phyloP scores from a whole-genome alignment of 2,329 filamentous ascomycete species.

The Claviceps pusilla region DNA sequence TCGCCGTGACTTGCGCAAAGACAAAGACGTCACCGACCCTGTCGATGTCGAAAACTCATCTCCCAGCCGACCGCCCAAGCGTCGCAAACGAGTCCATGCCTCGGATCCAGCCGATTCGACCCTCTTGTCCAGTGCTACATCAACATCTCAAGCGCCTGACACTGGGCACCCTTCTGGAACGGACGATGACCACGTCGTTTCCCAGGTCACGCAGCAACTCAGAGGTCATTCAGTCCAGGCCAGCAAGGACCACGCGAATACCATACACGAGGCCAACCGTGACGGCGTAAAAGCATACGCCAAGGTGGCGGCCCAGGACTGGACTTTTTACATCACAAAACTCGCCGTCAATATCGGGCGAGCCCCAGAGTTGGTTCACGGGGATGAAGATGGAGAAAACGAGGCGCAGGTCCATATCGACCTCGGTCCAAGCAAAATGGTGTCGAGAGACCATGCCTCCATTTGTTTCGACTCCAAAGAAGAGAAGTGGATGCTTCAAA shows the following conservation, averaged over 20 bases:
- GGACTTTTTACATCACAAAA: slow-evolving; percentile 71
- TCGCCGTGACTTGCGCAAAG: slow-evolving; percentile 25
- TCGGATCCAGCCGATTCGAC: slow-evolving; percentile 6
- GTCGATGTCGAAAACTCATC: slow-evolving; percentile 37
- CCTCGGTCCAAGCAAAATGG: slow-evolving; percentile 67
- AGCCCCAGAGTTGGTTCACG: slow-evolving; percentile 35
- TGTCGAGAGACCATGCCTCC: slow-evolving; percentile 61
- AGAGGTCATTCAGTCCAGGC: slow-evolving; percentile 38
- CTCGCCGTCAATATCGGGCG: slow-evolving; percentile 65
- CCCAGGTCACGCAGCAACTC: slow-evolving; percentile 39
- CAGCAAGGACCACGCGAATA: slow-evolving; percentile 47
- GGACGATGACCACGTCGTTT: slow-evolving; percentile 41
- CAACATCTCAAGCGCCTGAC: slow-evolving; percentile 20
- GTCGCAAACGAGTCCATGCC: slow-evolving; percentile 39
- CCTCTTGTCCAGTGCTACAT: slow-evolving; percentile 7
- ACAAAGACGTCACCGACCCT: slow-evolving; percentile 18
- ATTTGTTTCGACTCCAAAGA: slow-evolving; percentile 56
- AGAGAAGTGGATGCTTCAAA: slow-evolving; percentile 67
- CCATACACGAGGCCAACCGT: slow-evolving; percentile 44
- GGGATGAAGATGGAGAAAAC: slow-evolving; percentile 27
- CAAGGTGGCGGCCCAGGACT: slow-evolving; percentile 67
- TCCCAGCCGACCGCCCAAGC: slow-evolving; percentile 46
- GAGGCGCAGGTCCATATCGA: slow-evolving; percentile 64
- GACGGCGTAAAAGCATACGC: slow-evolving; percentile 60
- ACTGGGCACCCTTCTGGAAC: slow-evolving; percentile 24